These are phyloP conservation scores for Cercospora zeae-maydis DNA, from an alignment of 2,329 filamentous ascomycete genomes.

Conservation along the genomic window DNA sequence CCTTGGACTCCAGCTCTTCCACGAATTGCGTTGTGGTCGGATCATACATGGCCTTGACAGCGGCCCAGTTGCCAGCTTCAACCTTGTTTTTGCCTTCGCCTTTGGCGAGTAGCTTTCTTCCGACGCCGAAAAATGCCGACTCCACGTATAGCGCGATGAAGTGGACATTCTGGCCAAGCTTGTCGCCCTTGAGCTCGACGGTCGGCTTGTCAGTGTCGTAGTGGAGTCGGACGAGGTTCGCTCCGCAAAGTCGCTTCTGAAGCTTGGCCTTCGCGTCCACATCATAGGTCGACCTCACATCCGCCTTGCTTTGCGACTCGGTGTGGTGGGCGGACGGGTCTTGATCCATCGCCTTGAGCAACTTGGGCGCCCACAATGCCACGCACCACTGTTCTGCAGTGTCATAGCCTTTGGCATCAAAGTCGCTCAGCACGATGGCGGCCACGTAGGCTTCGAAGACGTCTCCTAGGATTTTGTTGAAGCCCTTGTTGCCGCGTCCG, in stretches of 20 bases:
- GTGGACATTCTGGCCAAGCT: slow-evolving; percentile 49
- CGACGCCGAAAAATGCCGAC: slow-evolving; percentile 60
- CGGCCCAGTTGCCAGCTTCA: slow-evolving; percentile 66
- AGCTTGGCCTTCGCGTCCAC: slow-evolving; percentile 41
- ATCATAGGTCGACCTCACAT: slow-evolving; percentile 34
- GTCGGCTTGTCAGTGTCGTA: slow-evolving; percentile 52
- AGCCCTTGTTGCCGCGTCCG: slow-evolving; percentile 49
- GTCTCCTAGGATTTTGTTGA: slow-evolving; percentile 74
- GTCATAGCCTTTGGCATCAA: slow-evolving; percentile 55
- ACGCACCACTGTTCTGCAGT: slow-evolving; percentile 68
- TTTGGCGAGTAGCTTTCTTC: slow-evolving; percentile 57
- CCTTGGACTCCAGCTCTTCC: slow-evolving; percentile 28
- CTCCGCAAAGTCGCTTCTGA: slow-evolving; percentile 31
- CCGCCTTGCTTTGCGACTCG: slow-evolving; percentile 3
- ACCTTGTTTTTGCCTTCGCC: slow-evolving; percentile 65
- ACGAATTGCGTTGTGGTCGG: slow-evolving; percentile 36
- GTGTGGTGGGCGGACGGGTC: slow-evolving; percentile 4
- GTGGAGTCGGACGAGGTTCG: slow-evolving; percentile 37
- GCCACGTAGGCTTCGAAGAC: slow-evolving; percentile 90
- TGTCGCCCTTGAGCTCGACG: slow-evolving; percentile 55
- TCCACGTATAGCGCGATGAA: slow-evolving; percentile 63
- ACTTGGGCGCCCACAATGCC: slow-evolving; percentile 65
- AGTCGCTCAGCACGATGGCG: slow-evolving; percentile 67
- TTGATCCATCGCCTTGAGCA: slow-evolving; percentile 37
- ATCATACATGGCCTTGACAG: slow-evolving; percentile 55